phyloP scores from a whole-genome alignment of 129 eudicot species.

The Flaveria brownii region DNA sequence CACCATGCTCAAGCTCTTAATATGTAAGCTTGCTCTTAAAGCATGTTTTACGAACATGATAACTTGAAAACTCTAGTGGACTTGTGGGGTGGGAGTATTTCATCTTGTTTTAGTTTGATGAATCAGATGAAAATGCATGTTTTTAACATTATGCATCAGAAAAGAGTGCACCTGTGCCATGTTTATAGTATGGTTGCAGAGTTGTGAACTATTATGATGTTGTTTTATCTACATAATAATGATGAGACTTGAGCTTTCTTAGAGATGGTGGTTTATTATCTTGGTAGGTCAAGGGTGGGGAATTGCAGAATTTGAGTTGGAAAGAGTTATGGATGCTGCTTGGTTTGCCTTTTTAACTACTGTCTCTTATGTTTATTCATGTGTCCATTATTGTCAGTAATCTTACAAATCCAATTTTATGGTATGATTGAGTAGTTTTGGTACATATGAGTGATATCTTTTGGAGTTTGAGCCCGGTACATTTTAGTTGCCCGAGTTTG shows the following conservation, averaged over 20 bases:
- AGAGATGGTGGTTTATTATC: slow-evolving; percentile 35
- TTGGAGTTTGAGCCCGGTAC: background rate
- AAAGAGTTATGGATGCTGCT: slow-evolving; percentile 31
- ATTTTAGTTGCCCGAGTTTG: background rate
- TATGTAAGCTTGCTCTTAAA: slow-evolving; percentile 38
- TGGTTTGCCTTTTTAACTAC: slow-evolving; percentile 2
- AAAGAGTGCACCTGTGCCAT: slow-evolving; percentile 40
- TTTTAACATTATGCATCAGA: slow-evolving; percentile 29
- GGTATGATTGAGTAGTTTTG: slow-evolving; percentile 12
- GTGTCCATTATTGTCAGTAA: slow-evolving; percentile 9
- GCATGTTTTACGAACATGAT: slow-evolving; percentile 21
- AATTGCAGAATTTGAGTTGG: slow-evolving; percentile 38
- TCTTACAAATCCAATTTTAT: background rate
- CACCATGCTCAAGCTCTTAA: slow-evolving; percentile 97
- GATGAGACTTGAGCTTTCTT: slow-evolving; percentile 25
- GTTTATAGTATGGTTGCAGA: slow-evolving; percentile 30
- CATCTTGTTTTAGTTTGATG: slow-evolving; percentile 24
- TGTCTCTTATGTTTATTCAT: slow-evolving; percentile 1
- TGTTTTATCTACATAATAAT: background rate
- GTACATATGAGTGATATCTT: background rate
- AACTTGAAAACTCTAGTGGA: slow-evolving; percentile 13
- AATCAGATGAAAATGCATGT: slow-evolving; percentile 29
- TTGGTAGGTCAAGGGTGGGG: slow-evolving; percentile 46
- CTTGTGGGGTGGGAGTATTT: slow-evolving; percentile 27
- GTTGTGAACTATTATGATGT: slow-evolving; percentile 38